A percentile compares a stretch with the other conserved stretches of the same genome.
Evolutionary conservation across 2,329 filamentous ascomycete species (phyloP).

Genomic region (Phaeosphaeriaceae sp.): DNA sequence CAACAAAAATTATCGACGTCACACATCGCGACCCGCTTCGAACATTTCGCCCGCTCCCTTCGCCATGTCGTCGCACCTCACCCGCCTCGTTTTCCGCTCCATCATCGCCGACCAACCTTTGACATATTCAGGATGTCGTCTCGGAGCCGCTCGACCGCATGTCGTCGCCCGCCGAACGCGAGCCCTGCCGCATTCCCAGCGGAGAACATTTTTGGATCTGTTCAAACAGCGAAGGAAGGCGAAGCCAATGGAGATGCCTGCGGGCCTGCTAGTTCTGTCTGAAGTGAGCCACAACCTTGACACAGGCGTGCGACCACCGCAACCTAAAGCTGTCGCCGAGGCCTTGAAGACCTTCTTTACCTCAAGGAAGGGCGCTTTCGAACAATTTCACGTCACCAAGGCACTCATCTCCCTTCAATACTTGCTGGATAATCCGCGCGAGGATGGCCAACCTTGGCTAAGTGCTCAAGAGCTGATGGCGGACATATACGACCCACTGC

Average conservation of each 20-base stretch:
- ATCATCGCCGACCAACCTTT: constrained; percentile 61
- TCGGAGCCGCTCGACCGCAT: constrained; percentile 39
- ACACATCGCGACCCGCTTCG: background rate
- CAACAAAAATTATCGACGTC: constrained; percentile 2
- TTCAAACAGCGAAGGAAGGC: constrained; percentile 66
- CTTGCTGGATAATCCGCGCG: constrained; percentile 52
- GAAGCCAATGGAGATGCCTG: constrained; percentile 69
- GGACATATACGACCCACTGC: constrained; percentile 16
- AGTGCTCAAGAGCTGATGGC: constrained; percentile 19
- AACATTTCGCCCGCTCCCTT: constrained; percentile 13
- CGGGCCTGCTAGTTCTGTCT: constrained; percentile 75
- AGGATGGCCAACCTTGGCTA: constrained; percentile 43
- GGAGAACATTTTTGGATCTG: constrained; percentile 70
- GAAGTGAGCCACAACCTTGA: constrained; percentile 66
- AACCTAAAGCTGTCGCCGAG: constrained; percentile 66
- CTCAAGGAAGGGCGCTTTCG: constrained; percentile 26
- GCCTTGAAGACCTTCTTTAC: constrained; percentile 54
- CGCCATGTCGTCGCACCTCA: constrained; percentile 66
- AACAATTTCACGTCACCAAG: constrained; percentile 59
- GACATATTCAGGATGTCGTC: constrained; percentile 53
- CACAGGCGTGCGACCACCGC: constrained; percentile 66
- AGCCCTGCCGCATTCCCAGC: constrained; percentile 40
- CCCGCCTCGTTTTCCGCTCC: constrained; percentile 65
- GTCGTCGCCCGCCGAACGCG: constrained; percentile 19
- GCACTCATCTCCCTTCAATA: constrained; percentile 67